Conservation (phyloP, 208 protist genomes). For the Acanthamoeba lenticulata region DNA sequence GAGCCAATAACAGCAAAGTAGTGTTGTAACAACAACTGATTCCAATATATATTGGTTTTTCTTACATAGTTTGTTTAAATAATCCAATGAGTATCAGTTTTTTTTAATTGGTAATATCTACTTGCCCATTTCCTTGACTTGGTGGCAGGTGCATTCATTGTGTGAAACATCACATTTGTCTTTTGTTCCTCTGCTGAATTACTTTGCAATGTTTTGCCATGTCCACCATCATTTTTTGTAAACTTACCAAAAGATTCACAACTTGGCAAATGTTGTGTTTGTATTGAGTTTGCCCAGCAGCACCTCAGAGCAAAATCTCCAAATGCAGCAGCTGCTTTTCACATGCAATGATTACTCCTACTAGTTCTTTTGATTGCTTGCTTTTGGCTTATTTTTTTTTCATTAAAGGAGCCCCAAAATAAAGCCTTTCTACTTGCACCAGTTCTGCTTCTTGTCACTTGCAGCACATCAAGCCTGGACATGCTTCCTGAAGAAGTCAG, state of each 20-base stretch:
- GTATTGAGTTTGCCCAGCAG: not conserved
- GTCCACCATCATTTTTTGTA: not conserved
- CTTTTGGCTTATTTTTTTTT: too few species aligned
- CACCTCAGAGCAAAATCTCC: not conserved
- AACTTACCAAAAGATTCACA: not conserved
- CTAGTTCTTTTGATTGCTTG: too few species aligned
- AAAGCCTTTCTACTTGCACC: too few species aligned
- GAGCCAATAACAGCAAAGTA: not conserved
- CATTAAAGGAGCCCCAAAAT: too few species aligned
- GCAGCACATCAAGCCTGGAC: not conserved
- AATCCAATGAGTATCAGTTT: not conserved
- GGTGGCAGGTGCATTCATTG: not conserved
- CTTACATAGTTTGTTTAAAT: not conserved
- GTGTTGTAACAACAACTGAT: not conserved
- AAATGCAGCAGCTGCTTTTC: too few species aligned
- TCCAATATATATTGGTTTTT: not conserved
- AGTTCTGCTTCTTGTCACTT: too few species aligned
- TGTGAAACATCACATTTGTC: not conserved
- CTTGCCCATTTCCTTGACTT: not conserved
- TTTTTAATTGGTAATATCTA: not conserved
- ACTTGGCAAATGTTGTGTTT: not conserved
- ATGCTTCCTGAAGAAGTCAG: constrained; percentile 9
- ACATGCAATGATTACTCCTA: too few species aligned
- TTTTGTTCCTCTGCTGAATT: not conserved
- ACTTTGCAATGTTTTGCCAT: not conserved